These are phyloP conservation scores for Trichoderma arundinaceum DNA, from an alignment of 2,329 filamentous ascomycete genomes.

Conservation along the genomic window DNA sequence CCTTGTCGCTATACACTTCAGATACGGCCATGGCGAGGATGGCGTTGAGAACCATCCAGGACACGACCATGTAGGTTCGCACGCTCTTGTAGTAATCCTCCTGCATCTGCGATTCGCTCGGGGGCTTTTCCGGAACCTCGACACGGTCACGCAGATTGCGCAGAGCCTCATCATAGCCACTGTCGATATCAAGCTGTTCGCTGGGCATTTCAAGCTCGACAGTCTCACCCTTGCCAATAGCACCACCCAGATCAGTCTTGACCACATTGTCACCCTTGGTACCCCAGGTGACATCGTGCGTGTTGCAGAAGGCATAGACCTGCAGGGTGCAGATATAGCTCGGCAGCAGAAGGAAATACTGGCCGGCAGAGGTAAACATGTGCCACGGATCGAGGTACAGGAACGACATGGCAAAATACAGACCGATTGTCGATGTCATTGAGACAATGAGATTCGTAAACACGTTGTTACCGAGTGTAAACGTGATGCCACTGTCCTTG, in stretches of 20 bases:
- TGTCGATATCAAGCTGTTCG: constrained; percentile 97
- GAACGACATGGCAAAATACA: constrained; percentile 97
- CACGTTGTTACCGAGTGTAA: constrained; percentile 79
- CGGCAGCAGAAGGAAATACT: constrained; percentile 92
- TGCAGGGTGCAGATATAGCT: constrained; percentile 96
- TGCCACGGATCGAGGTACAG: constrained; percentile 98
- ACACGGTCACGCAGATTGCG: constrained; percentile 93
- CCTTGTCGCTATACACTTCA: constrained; percentile 77
- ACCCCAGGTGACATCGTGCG: constrained; percentile 98
- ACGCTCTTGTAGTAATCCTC: constrained; percentile 99
- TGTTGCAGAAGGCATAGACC: constrained; percentile 99
- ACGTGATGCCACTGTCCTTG: constrained; percentile 47
- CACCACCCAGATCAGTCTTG: constrained; percentile 88
- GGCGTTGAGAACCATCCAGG: constrained; percentile 92
- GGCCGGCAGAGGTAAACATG: constrained; percentile 89
- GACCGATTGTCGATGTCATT: constrained; percentile 82
- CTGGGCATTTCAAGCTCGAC: constrained; percentile 98
- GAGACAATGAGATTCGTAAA: constrained; percentile 96
- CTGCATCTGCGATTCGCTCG: constrained; percentile 82
- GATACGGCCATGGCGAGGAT: constrained; percentile 91
- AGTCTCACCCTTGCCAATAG: constrained; percentile 75
- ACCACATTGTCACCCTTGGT: constrained; percentile 98
- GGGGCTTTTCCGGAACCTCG: constrained; percentile 69
- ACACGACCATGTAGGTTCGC: constrained; percentile 95
- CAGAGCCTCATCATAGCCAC: constrained; percentile 93